Evolutionary conservation across 805 yeast species (phyloP).

Genomic region (Kodamaea restingae): DNA sequence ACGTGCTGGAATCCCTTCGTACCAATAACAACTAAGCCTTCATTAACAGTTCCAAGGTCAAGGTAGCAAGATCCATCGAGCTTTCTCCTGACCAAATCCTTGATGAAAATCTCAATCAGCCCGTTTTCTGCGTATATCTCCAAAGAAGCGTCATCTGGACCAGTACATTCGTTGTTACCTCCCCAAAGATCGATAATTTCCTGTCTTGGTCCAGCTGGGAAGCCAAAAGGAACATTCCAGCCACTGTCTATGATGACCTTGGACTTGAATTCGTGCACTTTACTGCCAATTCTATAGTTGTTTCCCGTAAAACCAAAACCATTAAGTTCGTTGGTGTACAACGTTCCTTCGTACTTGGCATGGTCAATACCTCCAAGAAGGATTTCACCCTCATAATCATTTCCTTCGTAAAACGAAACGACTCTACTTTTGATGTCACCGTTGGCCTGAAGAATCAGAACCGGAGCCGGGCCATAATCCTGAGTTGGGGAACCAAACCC

Average conservation of each 20-base stretch:
- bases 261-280: not conserved
- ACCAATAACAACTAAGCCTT: not conserved
- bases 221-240: not conserved
- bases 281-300: not conserved
- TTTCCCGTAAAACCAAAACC: not conserved
- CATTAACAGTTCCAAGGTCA: not conserved
- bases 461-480: constrained; percentile 58
- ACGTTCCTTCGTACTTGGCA: constrained; percentile 11
- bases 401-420: constrained; percentile 61
- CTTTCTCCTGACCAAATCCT: not conserved
- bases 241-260: not conserved
- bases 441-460: constrained; percentile 51
- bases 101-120: not conserved
- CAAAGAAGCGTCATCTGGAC: not conserved
- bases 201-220: not conserved
- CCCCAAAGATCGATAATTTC: not conserved
- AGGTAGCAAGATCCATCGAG: not conserved
- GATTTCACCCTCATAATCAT: constrained; percentile 13
- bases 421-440: constrained; percentile 54
- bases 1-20: constrained; percentile 1
- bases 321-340: constrained; percentile 12
- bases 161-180: not conserved
- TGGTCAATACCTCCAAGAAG: constrained; percentile 13
- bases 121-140: constrained; percentile 1
- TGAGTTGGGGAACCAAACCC: constrained; percentile 18